Percentiles rank a stretch among this genome's conserved stretches.
These are phyloP conservation scores for Punica granatum DNA, from an alignment of 345 rosid genomes.

Conservation along the genomic window DNA sequence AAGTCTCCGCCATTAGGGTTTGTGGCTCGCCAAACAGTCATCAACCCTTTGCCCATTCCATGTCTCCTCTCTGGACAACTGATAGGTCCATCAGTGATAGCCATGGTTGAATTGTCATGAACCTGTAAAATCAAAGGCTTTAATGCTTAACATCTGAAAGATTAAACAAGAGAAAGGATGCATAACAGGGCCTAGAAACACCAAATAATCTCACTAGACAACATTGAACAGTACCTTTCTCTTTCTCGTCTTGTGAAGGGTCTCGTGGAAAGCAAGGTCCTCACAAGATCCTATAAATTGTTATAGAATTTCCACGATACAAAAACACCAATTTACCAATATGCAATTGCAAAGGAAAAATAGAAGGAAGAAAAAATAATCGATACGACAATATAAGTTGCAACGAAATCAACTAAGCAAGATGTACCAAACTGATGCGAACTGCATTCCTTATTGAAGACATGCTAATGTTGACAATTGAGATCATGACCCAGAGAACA, in stretches of 20 bases:
- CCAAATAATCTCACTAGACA: slow-evolving; percentile 2
- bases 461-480: neutral
- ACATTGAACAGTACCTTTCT: slow-evolving; percentile 52
- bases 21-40: slow-evolving; percentile 76
- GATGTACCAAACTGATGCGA: neutral
- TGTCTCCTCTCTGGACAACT: slow-evolving; percentile 45
- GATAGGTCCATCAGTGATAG: slow-evolving; percentile 16
- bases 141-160: slow-evolving; percentile 12
- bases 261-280: slow-evolving; percentile 26
- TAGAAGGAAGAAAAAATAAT: neutral
- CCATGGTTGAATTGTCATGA: slow-evolving; percentile 13
- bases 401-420: neutral
- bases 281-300: slow-evolving; percentile 38
- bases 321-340: neutral
- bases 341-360: neutral
- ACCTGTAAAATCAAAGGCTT: slow-evolving; percentile 21
- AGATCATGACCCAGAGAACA: neutral
- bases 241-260: slow-evolving; percentile 34
- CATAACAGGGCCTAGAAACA: neutral
- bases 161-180: neutral
- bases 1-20: slow-evolving; percentile 52
- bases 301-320: neutral
- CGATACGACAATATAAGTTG: neutral
- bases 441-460: neutral
- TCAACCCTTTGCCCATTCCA: slow-evolving; percentile 97